Conservation (phyloP, 2,329 filamentous ascomycete species). For the Colletotrichum lupini region DNA sequence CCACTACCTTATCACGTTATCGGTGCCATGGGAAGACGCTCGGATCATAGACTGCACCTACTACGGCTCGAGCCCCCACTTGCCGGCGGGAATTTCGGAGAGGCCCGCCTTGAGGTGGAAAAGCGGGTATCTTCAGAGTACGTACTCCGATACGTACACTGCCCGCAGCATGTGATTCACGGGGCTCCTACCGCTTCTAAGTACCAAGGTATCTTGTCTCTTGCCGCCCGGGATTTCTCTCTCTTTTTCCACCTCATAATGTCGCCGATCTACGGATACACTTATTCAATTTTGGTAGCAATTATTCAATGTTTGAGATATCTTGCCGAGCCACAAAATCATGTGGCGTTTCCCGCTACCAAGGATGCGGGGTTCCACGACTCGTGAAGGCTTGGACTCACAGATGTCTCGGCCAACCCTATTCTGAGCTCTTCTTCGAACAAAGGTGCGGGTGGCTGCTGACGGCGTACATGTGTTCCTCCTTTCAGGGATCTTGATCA, state of each 20-base stretch:
- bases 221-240: not conserved
- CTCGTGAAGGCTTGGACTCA: not conserved
- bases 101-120: not conserved
- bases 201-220: not conserved
- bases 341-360: not conserved
- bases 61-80: not conserved
- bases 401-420: slow-evolving; percentile 15
- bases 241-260: not conserved
- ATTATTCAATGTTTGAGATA: not conserved
- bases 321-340: not conserved
- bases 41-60: not conserved
- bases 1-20: slow-evolving; percentile 21
- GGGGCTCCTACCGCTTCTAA: not conserved
- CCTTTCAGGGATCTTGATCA: not conserved
- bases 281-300: not conserved
- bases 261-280: not conserved
- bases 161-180: not conserved
- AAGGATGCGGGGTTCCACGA: not conserved
- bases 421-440: not conserved
- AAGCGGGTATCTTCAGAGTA: not conserved
- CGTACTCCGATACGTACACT: not conserved
- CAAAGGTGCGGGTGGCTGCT: slow-evolving; percentile 3
- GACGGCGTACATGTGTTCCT: not conserved
- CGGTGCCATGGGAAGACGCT: not conserved
- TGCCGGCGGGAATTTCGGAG: slow-evolving; percentile 5